phyloP scores from a whole-genome alignment of 345 rosid genomes.

The Fremontodendron californicum region DNA sequence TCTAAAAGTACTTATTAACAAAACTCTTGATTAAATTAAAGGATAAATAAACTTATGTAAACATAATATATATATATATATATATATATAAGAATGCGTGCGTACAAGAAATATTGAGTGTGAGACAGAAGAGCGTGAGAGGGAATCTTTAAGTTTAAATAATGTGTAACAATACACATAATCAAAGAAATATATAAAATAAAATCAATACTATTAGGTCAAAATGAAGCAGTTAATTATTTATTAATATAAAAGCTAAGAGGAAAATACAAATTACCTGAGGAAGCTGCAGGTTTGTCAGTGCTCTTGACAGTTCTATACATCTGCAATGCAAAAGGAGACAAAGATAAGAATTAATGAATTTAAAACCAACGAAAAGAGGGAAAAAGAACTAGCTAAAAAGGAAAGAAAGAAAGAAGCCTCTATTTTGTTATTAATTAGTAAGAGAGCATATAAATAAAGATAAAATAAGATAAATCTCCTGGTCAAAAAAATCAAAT shows the following conservation, averaged over 20 bases:
- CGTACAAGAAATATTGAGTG: neutral
- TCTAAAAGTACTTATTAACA: too few species aligned
- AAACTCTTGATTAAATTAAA: too few species aligned
- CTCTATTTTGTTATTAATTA: neutral
- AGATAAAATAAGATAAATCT: too few species aligned
- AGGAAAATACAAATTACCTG: slow-evolving; percentile 31
- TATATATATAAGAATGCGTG: neutral
- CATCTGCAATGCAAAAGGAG: slow-evolving; percentile 40
- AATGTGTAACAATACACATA: neutral
- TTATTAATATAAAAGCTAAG: neutral
- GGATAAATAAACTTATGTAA: too few species aligned
- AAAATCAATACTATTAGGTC: neutral
- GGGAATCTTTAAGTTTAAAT: slow-evolving; percentile 4
- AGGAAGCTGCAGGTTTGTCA: slow-evolving; percentile 50
- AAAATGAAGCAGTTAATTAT: neutral
- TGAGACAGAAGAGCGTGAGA: neutral
- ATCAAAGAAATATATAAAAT: neutral
- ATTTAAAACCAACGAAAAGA: neutral
- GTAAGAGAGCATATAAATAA: neutral
- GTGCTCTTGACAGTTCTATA: slow-evolving; percentile 58
- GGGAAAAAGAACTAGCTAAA: too few species aligned
- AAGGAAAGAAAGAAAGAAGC: neutral
- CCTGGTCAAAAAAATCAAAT: slow-evolving; percentile 14
- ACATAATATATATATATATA: neutral
- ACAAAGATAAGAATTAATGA: slow-evolving; percentile 18